Base-by-base conservation (phyloP, 805 yeast genomes). In the Candida cerambycidarum region DNA sequence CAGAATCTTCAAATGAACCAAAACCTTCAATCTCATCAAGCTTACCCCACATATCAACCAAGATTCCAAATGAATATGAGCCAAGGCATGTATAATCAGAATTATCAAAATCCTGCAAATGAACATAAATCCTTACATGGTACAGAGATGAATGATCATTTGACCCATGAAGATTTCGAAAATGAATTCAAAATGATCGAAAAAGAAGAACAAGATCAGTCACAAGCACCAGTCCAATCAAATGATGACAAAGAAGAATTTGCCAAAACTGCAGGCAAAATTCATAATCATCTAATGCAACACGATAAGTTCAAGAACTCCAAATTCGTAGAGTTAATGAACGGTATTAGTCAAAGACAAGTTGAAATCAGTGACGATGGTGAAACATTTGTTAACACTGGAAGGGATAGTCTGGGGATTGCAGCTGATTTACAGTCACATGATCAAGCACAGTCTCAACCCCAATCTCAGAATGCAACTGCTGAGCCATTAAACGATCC, bases 331-430 rank as follows among this genome's bases (percentile, higher is more conserved):
- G 66, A 69, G 48, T 54, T 70, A 29, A 70, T 70, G 76, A 52
- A 54, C 29, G 60, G 61, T 30, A 68, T 70, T 16, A 62, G 69
- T 16, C 61, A 61, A 32, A 49, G 71, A 25, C 44, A 56, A 31
- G 72, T 70, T 19, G 74, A 68, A 50, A 45, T 70, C 5, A 41
- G 43, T 24, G 24, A 36, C 2, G 67, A 66, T 14, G 74, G 74
- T 12, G 68, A 65, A 42, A 67, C 62, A 45, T 55, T 70, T 34
- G 71, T 69, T 28, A 54, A 62, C 31, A 43, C 48, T 2, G 29
- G 44, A 2, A 75, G 76, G 5, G 57, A 57, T 14, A 76, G 70
- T 44, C n/a, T n/a, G n/a, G n/a, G n/a, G n/a, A n/a, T n/a, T n/a
- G n/a, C n/a, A n/a, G n/a, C n/a, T n/a, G n/a, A n/a, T n/a, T n/a